A percentile compares a stretch with the other conserved stretches of the same genome.
Evolutionary conservation across 495 filamentous ascomycete genomes (phyloP).

Genomic region (Entonaema liquescens): DNA sequence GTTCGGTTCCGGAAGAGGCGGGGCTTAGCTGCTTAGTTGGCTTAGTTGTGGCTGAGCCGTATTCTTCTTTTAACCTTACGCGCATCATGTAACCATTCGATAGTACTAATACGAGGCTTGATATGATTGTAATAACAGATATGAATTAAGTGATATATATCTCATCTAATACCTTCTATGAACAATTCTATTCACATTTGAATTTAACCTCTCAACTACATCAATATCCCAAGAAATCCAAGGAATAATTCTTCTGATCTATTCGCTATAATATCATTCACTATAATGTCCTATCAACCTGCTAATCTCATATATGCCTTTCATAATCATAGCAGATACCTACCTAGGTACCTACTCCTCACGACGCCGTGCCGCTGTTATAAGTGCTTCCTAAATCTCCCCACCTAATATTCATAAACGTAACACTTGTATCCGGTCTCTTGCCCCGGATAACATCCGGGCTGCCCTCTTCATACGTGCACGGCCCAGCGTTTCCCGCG

Average conservation of each 20-base stretch:
- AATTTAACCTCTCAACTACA: background rate
- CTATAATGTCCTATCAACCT: background rate
- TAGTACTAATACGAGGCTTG: background rate
- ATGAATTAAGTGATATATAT: background rate
- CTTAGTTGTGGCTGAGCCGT: constrained; percentile 4
- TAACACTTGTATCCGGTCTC: constrained; percentile 61
- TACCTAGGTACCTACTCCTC: too few relatives aligned
- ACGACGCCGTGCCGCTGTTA: constrained; percentile 13
- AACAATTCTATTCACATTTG: background rate
- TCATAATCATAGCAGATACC: background rate
- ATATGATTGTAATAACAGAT: background rate
- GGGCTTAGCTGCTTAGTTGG: too few relatives aligned
- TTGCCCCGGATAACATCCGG: constrained; percentile 60
- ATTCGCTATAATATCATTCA: background rate
- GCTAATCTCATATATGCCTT: background rate
- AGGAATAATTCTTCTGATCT: background rate
- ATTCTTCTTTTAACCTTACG: too few relatives aligned
- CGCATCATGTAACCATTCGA: too few relatives aligned
- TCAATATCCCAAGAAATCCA: background rate
- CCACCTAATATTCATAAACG: constrained; percentile 74
- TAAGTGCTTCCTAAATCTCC: constrained; percentile 63
- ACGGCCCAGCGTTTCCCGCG: constrained; percentile 70
- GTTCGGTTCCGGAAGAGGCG: background rate
- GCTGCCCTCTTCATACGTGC: constrained; percentile 62
- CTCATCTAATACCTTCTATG: background rate